Percentiles rank a stretch among this genome's conserved stretches.
phyloP scores from a whole-genome alignment of 2,329 filamentous ascomycete species.

The Emergomyces orientalis region DNA sequence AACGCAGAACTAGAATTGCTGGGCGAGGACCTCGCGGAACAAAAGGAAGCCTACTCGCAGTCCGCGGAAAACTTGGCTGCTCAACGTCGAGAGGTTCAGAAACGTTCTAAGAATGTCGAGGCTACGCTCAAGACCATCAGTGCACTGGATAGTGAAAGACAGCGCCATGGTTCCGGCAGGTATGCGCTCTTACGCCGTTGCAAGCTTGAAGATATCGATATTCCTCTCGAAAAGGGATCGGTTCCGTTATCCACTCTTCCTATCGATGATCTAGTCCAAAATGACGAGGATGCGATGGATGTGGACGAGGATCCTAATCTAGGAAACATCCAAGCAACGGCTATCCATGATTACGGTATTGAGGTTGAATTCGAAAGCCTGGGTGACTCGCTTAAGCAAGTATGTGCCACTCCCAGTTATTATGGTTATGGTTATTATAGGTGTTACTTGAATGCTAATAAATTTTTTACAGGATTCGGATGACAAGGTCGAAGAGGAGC shows the following conservation, averaged over 20 bases:
- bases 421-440: constrained; percentile 14
- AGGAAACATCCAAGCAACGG: constrained; percentile 46
- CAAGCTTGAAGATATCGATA: constrained; percentile 83
- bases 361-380: constrained; percentile 75
- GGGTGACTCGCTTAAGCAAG: constrained; percentile 71
- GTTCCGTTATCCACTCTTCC: constrained; percentile 68
- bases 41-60: constrained; percentile 57
- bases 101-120: constrained; percentile 76
- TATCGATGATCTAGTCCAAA: constrained; percentile 69
- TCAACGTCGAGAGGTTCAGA: constrained; percentile 70
- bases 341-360: constrained; percentile 83
- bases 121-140: constrained; percentile 63
- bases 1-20: constrained; percentile 69
- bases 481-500: constrained; percentile 59
- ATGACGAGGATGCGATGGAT: constrained; percentile 85
- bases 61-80: constrained; percentile 68
- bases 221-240: constrained; percentile 68
- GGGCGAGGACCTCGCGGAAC: constrained; percentile 59
- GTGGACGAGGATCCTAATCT: constrained; percentile 60
- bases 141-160: constrained; percentile 71
- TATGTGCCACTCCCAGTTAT: constrained; percentile 33
- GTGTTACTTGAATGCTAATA: constrained; percentile 22
- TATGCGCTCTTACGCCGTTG: constrained; percentile 79
- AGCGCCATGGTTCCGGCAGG: constrained; percentile 73
- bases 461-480: constrained; percentile 50